phyloP scores from a whole-genome alignment of 129 eudicot genomes.

The Pittosporum tobira region DNA sequence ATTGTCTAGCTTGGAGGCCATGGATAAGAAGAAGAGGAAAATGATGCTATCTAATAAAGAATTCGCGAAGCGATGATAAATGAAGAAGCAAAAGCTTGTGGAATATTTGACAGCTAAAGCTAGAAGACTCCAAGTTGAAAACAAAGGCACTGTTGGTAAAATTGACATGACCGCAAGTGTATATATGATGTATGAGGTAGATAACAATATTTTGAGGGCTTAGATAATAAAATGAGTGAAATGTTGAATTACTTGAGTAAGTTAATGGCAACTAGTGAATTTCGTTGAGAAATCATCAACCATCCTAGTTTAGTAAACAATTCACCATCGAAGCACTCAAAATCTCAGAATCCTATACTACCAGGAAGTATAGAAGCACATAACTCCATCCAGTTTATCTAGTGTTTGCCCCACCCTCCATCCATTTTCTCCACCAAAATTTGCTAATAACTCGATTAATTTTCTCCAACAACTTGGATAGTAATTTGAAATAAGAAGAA shows the following conservation, averaged over 20 bases:
- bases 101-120: conserved; percentile 6
- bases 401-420: too few relatives aligned
- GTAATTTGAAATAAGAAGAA: too few relatives aligned
- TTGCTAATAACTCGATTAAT: too few relatives aligned
- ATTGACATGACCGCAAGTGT: background rate
- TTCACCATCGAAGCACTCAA: too few relatives aligned
- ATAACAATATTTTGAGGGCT: conserved; percentile 16
- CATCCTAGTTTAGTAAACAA: too few relatives aligned
- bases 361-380: too few relatives aligned
- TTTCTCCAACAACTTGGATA: too few relatives aligned
- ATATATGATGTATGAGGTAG: background rate
- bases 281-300: too few relatives aligned
- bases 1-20: background rate
- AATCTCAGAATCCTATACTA: too few relatives aligned
- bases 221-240: conserved; percentile 12
- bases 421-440: too few relatives aligned
- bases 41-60: conserved; percentile 21
- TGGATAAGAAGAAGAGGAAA: conserved; percentile 23
- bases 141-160: background rate
- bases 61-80: conserved; percentile 14
- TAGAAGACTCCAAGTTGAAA: conserved; percentile 5
- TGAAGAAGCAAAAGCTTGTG: conserved; percentile 18
- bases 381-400: too few relatives aligned
- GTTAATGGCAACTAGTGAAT: background rate
- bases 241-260: conserved; percentile 6